These are phyloP conservation scores for Corymbia citriodora DNA, from an alignment of 441 rosid genomes.

Conservation along the genomic window DNA sequence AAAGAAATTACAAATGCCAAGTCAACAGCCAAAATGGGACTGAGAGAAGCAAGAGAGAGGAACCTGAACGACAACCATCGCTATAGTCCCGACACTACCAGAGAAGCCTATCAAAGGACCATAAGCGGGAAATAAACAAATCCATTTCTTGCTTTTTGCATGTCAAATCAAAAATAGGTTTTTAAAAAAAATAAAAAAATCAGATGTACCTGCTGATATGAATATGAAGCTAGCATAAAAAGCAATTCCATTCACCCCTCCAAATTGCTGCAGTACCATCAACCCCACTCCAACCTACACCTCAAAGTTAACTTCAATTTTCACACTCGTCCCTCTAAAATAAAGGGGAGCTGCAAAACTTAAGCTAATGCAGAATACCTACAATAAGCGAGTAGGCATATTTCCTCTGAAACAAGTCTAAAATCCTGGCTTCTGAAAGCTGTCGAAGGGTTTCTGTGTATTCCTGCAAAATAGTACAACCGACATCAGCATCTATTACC, in stretches of 20 bases:
- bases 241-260: constrained; percentile 50
- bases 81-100: constrained; percentile 50
- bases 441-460: constrained; percentile 41
- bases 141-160: background rate
- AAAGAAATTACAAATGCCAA: background rate
- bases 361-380: constrained; percentile 9
- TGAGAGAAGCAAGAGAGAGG: background rate
- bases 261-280: constrained; percentile 59
- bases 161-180: background rate
- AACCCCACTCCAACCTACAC: constrained; percentile 56
- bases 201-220: constrained; percentile 34
- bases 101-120: constrained; percentile 45
- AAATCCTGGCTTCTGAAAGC: constrained; percentile 38
- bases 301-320: background rate
- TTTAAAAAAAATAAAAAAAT: background rate
- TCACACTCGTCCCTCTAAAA: background rate
- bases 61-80: constrained; percentile 73
- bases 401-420: constrained; percentile 49
- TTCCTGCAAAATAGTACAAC: constrained; percentile 28
- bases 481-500: background rate
- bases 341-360: background rate
- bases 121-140: background rate
- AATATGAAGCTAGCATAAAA: constrained; percentile 54
- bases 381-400: constrained; percentile 59
- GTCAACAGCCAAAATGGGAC: background rate